Evolutionary conservation across 2,329 filamentous ascomycete genomes (phyloP), one percentile per base, ranked within the genome.

Genomic region (Graphiopsis chlorocephala): DNA sequence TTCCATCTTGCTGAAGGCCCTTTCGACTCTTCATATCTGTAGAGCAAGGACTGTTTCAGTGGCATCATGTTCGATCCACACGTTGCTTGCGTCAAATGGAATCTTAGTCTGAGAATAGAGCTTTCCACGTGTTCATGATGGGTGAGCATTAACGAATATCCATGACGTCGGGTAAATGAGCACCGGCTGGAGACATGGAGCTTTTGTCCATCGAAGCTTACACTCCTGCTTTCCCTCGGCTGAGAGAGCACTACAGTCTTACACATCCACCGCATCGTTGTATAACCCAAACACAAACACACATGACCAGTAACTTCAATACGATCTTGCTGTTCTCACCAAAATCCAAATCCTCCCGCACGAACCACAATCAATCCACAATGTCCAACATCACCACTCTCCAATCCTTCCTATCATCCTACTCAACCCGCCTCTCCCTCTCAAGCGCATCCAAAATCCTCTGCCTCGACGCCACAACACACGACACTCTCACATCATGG

Each of bases 361-460:
- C 3, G 10, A 20, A 15, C 12, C 23, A 55, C 50, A 17, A n/a
- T 10, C 31, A 47, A 25, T 20, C 52, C 26, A 56, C 25, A 17
- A 63, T 47, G 52, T 26, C 61, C 33, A 35, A 26, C 26, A 23
- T 29, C 25, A 53, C 26, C 28, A 50, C 45, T 29, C 62, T 64
- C 55, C 20, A 38, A n/a, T 33, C 62, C 23, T 64, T 64, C 62
- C 55, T 64, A 31, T 23, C 47, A 35, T 45, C 48, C 11, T 64
- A 64, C 53, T 50, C 42, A 29, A 38, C 62, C 33, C 62, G 62
- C 20, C 62, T 64, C 42, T 28, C 45, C 29, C 31, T 64, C 62
- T 64, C 62, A 14, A 10, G 53, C 42, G 55, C 53, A 17, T 64
- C 62, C 53, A 64, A 64, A 23, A 64, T 64, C 62, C 62, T 64